phyloP scores from a whole-genome alignment of 352 stramenopile species.

The Thalassiosira ordinaria region DNA sequence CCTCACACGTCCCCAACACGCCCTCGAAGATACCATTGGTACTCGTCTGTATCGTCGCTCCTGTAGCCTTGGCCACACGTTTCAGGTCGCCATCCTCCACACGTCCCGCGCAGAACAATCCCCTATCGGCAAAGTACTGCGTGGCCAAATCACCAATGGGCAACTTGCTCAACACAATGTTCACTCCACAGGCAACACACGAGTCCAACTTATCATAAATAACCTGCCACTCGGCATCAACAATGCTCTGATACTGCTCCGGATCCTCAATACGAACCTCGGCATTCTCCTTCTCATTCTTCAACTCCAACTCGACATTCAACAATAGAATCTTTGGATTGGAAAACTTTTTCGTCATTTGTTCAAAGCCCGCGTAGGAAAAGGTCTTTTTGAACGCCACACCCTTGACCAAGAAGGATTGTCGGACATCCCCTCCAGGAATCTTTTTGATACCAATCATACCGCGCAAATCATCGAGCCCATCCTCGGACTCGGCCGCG shows the following conservation, averaged over 20 bases:
- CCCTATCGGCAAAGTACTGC: constrained; percentile 99
- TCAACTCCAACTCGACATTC: constrained; percentile 99
- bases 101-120: constrained; percentile 97
- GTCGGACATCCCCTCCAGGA: constrained; percentile 94
- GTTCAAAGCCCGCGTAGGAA: constrained; percentile 99
- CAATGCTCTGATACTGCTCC: constrained; percentile 98
- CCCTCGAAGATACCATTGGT: constrained; percentile 90
- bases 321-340: constrained; percentile 97
- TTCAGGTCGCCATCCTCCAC: constrained; percentile 97
- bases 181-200: constrained; percentile 89
- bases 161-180: constrained; percentile 97
- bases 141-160: constrained; percentile 94
- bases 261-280: constrained; percentile 97
- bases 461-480: constrained; percentile 82
- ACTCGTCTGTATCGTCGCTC: constrained; percentile 89
- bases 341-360: constrained; percentile 98
- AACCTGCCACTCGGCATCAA: constrained; percentile 99
- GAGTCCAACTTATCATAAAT: constrained; percentile 98
- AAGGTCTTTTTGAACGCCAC: constrained; percentile 99
- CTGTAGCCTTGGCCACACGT: constrained; percentile 94
- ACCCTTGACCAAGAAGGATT: constrained; percentile 97
- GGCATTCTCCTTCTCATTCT: constrained; percentile 99
- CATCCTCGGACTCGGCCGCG: constrained; percentile 7
- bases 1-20: constrained; percentile 93
- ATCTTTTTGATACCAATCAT: constrained; percentile 99